Conservation (phyloP, 805 yeast species). For the Saccharomycopsis fibuligera region DNA sequence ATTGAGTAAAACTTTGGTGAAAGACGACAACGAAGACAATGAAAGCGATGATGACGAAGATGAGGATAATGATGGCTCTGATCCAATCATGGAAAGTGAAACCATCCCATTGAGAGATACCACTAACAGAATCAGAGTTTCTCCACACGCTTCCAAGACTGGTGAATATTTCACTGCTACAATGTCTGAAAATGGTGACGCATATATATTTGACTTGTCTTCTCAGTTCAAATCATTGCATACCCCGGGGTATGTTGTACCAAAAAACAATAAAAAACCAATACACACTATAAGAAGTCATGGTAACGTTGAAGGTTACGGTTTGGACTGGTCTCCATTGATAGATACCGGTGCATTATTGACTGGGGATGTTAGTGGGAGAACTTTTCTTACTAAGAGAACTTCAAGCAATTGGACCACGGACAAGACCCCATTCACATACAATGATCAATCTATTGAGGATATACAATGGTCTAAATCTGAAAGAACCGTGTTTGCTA, state of each 20-base stretch:
- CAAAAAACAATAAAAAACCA: conserved; percentile 74
- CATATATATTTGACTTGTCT: conserved; percentile 71
- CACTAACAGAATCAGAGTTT: conserved; percentile 81
- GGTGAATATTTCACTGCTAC: conserved; percentile 85
- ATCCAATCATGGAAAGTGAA: conserved; percentile 85
- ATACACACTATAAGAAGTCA: conserved; percentile 75
- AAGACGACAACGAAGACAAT: conserved; percentile 71
- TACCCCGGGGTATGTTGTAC: conserved; percentile 77
- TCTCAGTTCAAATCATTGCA: conserved; percentile 79
- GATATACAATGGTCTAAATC: conserved; percentile 95
- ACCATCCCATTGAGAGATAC: conserved; percentile 71
- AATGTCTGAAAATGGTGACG: conserved; percentile 88
- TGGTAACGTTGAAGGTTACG: conserved; percentile 96
- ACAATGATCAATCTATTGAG: conserved; percentile 72
- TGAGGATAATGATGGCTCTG: conserved; percentile 58
- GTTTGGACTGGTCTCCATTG: conserved; percentile 93
- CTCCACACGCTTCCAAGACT: conserved; percentile 66
- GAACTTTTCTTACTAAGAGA: conserved; percentile 71
- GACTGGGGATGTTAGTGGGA: conserved; percentile 85
- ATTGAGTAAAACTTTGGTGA: conserved; percentile 78
- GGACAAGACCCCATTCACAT: conserved; percentile 69
- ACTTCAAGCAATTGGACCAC: conserved; percentile 78
- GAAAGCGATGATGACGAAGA: conserved; percentile 70
- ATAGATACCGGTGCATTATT: conserved; percentile 72
- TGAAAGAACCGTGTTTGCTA: conserved; percentile 91